A percentile compares a stretch with the other conserved stretches of the same genome.
Evolutionary conservation across 2,329 filamentous ascomycete species (phyloP).

Genomic region (Monilinia aucupariae): DNA sequence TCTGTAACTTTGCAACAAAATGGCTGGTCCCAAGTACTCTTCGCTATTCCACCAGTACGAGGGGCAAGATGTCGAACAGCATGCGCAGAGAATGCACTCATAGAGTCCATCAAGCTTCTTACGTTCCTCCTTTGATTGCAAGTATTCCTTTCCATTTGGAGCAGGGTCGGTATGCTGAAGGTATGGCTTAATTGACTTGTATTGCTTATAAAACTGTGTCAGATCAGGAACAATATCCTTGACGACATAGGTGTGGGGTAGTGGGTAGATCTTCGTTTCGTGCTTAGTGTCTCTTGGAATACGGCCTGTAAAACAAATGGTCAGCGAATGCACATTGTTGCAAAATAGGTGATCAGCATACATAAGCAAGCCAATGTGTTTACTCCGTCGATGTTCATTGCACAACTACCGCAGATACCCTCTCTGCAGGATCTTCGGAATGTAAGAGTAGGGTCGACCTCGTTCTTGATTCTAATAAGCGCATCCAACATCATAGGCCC

Average conservation of each 20-base stretch:
- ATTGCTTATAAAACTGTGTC: slow-evolving; percentile 99
- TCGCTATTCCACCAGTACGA: slow-evolving; percentile 99
- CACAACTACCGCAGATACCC: slow-evolving; percentile 97
- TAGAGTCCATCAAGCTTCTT: slow-evolving; percentile 94
- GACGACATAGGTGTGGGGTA: slow-evolving; percentile 98
- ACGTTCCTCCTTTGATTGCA: slow-evolving; percentile 85
- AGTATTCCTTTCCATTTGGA: slow-evolving; percentile 83
- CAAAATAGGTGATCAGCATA: slow-evolving; percentile 46
- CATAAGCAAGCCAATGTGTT: slow-evolving; percentile 97
- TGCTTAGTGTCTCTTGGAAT: slow-evolving; percentile 77
- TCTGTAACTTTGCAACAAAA: slow-evolving; percentile 95
- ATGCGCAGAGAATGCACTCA: slow-evolving; percentile 98
- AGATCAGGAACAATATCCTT: slow-evolving; percentile 98
- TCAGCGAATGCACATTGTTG: slow-evolving; percentile 28
- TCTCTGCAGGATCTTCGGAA: slow-evolving; percentile 95
- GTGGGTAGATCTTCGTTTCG: slow-evolving; percentile 91
- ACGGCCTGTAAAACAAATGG: slow-evolving; percentile 57
- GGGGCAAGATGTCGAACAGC: slow-evolving; percentile 98
- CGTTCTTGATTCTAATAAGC: slow-evolving; percentile 97
- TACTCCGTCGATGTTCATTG: slow-evolving; percentile 99
- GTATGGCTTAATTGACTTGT: slow-evolving; percentile 99
- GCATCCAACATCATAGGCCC: slow-evolving; percentile 98
- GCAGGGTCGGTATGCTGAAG: slow-evolving; percentile 84
- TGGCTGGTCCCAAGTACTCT: slow-evolving; percentile 95
- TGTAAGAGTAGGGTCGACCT: slow-evolving; percentile 91